Evolutionary conservation across 1,284 basidiomycete species (phyloP), one percentile per base, ranked within the genome.

Genomic region (Ganoderma meredithae): DNA sequence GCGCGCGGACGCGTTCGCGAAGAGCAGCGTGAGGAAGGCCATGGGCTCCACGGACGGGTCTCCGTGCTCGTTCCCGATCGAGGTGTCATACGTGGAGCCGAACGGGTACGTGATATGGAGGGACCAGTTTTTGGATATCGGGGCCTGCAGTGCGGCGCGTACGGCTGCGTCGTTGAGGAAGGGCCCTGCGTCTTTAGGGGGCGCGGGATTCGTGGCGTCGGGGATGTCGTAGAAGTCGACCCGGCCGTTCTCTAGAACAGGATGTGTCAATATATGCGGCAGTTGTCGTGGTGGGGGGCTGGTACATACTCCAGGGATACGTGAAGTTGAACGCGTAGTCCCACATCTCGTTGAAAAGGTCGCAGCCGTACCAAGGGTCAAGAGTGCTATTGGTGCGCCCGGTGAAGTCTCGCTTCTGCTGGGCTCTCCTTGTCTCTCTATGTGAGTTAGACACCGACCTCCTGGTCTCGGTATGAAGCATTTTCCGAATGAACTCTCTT

Each of bases 271-370:
- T 9, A 43, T 13, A 27, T 36, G 15, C 15, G 15, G 19, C 31
- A 12, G 15, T 6, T 15, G 8, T 2, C 10, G n/a, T 1, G 27
- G 25, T 0, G 43, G 25, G 64, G 5, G 43, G 63, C 43, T 8
- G 62, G n/a, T 39, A 79, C 86, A 66, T 77, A 90, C 88, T 86
- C 89, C 89, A 92, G 2, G 90, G 90, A 73, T 83, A 88, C 84
- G 70, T 69, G 64, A 76, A 79, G 66, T 81, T 81, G 17, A 76
- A 64, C 6, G 79, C 79, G 69, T 80, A 81, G 66, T 80, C 79
- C 10, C 75, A 65, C 67, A 79, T 69, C 71, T 80, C 78, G 53
- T 78, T 72, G 59, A 75, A 76, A n/a, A 79, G 62, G 60, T 76
- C 71, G 60, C 80, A 81, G 6, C 75, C 76, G 63, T 81, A 81